Evolutionary conservation across 176 grass and related monocot species (phyloP).

Genomic region (Ensete glaucum): DNA sequence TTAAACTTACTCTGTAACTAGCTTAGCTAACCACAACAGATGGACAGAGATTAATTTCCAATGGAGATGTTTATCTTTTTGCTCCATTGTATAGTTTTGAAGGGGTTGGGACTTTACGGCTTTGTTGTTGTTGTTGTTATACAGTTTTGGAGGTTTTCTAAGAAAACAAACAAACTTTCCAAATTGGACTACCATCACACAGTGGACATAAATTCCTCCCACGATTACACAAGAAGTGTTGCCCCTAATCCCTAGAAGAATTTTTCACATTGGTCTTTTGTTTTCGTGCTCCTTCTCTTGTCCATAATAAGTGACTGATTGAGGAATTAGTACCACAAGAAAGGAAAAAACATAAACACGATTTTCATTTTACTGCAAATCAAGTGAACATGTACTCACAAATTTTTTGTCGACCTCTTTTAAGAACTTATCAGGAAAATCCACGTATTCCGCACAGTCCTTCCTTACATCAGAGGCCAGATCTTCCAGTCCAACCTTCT

Average conservation of each 20-base stretch:
- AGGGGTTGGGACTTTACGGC: too few species aligned
- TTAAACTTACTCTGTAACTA: too few species aligned
- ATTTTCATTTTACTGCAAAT: not conserved
- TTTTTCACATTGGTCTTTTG: not conserved
- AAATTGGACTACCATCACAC: not conserved
- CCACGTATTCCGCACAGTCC: constrained; percentile 18
- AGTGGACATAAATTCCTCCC: not conserved
- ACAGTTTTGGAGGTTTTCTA: not conserved
- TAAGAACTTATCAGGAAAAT: constrained; percentile 24
- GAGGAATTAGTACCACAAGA: not conserved
- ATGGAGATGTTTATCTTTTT: too few species aligned
- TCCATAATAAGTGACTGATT: not conserved
- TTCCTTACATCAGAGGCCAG: constrained; percentile 20
- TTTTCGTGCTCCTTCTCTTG: not conserved
- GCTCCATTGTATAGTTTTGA: too few species aligned
- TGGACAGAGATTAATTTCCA: too few species aligned
- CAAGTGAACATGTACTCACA: constrained; percentile 23
- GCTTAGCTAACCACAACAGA: too few species aligned
- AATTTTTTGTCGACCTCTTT: constrained; percentile 21
- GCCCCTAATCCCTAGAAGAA: not conserved
- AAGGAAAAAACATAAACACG: not conserved
- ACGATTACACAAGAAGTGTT: not conserved
- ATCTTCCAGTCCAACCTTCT: constrained; percentile 7
- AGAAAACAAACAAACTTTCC: not conserved
- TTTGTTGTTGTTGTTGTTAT: too few species aligned